phyloP scores from a whole-genome alignment of 1,284 basidiomycete genomes.

The Trametes pubescens region DNA sequence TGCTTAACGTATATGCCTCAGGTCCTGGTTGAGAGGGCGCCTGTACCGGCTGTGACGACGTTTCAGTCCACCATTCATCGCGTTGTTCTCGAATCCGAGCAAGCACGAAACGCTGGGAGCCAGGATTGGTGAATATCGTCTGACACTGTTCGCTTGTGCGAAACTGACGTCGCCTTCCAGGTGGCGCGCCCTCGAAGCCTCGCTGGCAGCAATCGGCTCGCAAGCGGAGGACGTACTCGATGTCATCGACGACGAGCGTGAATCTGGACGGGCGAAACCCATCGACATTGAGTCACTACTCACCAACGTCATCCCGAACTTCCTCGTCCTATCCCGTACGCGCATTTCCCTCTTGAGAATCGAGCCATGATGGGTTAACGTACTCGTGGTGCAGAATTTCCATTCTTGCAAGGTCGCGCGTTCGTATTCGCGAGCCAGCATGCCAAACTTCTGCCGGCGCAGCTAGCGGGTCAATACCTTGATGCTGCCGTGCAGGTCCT shows the following conservation, averaged over 20 bases:
- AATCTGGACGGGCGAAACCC: conserved; percentile 65
- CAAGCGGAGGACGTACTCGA: conserved; percentile 82
- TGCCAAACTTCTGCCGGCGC: conserved; percentile 74
- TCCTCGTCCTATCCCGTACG: conserved; percentile 72
- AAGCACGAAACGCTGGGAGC: conserved; percentile 58
- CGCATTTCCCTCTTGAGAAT: conserved; percentile 15
- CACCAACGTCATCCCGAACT: conserved; percentile 79
- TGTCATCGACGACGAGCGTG: conserved; percentile 77
- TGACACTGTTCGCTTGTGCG: not conserved
- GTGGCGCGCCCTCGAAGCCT: conserved; percentile 92
- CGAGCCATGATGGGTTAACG: not conserved
- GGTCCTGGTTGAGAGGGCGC: conserved; percentile 77
- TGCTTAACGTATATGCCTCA: conserved; percentile 40
- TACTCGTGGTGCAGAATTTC: conserved; percentile 60
- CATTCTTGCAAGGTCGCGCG: conserved; percentile 93
- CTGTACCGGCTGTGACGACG: conserved; percentile 60
- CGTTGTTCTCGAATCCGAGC: conserved; percentile 62
- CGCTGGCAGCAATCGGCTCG: conserved; percentile 86
- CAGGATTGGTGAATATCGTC: conserved; percentile 57
- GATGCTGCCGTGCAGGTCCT: conserved; percentile 87
- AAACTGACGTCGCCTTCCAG: conserved; percentile 46
- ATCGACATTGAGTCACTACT: conserved; percentile 85
- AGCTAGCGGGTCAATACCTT: conserved; percentile 85
- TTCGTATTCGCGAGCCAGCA: conserved; percentile 97
- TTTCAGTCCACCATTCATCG: conserved; percentile 69